Base-by-base conservation (phyloP, 305 asterid genomes). In the Nicotiana rustica region DNA sequence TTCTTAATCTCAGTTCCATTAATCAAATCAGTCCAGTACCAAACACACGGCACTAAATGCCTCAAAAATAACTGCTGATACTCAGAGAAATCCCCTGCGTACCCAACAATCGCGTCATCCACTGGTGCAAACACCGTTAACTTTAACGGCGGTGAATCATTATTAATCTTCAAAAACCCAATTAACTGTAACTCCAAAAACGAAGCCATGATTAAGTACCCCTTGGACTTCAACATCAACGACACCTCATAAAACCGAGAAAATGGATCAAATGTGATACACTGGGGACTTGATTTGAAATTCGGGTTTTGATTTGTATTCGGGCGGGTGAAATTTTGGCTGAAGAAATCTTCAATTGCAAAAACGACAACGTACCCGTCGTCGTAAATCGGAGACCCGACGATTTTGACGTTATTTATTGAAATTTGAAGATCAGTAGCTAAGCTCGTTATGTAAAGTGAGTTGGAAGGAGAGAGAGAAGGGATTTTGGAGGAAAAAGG, bases 171-270 rank as follows among this genome's bases (percentile, higher is more conserved):
- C 64, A 89, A 82, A 62, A 84, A 91, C 2, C 97, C 98, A 29
- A 85, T 70, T 44, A 95, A 62, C 88, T 95, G 99, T 84, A 94
- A 66, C 13, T 93, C 97, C 4, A 95, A 93, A 82, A 95, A 92
- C 35, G 95, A 82, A 21, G 92, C 94, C 83, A 95, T 85, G 8
- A 95, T 87, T 5, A 95, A 83, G 84, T 90, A 90, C 25, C 97
- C 98, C 82, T 96, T 86, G 4, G 97, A 84, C 57, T 87, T 93
- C 83, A 95, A 41, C 18, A 86, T 87, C 19, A 88, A 87, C 0
- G 94, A 88, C 0, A 92, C 95, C 18, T 89, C 94, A 10, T 31
- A 73, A 47, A 88, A 90, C 18, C 60, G 70, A 2, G 97, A 94
- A 56, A 77, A 41, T 10, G 82, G 7, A 55, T 86, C 87, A 85